Percentiles rank a stretch among this genome's conserved stretches.
Evolutionary conservation across 176 grass and related monocot genomes (phyloP).

Genomic region (Musa itinerans): DNA sequence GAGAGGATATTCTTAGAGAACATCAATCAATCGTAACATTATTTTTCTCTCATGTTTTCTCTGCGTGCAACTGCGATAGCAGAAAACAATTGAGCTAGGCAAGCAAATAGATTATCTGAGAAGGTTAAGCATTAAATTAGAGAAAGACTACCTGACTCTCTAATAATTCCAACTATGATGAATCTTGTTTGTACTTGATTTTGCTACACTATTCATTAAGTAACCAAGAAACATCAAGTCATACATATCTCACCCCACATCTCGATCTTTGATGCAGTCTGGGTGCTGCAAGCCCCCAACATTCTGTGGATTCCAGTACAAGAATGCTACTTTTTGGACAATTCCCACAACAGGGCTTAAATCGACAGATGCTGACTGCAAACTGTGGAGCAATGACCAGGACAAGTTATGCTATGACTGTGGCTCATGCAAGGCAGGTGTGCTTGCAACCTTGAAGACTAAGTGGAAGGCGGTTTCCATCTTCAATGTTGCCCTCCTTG

Average conservation of each 20-base stretch:
- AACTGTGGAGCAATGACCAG: conserved; percentile 2
- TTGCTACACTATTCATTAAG: no score
- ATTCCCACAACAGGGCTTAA: not conserved
- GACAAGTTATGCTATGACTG: conserved; percentile 6
- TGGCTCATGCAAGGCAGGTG: conserved; percentile 8
- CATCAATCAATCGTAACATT: not conserved
- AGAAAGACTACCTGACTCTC: no score
- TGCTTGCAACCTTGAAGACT: conserved; percentile 5
- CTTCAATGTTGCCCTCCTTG: not conserved
- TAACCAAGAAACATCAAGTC: no score
- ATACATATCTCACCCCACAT: no score
- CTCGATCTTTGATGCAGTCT: not conserved
- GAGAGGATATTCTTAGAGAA: no score
- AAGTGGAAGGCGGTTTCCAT: conserved; percentile 2
- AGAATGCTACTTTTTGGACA: conserved; percentile 4
- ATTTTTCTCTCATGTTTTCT: not conserved
- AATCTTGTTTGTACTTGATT: not conserved
- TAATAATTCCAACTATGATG: not conserved
- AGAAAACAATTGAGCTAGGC: no score
- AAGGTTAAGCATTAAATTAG: no score
- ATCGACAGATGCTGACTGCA: not conserved
- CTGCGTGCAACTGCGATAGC: not conserved
- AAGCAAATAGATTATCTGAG: no score
- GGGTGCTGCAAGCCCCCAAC: conserved; percentile 16
- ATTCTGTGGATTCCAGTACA: not conserved